phyloP scores from a whole-genome alignment of 192 early-diverging fungal genomes.

The Paraglomus brasilianum region DNA sequence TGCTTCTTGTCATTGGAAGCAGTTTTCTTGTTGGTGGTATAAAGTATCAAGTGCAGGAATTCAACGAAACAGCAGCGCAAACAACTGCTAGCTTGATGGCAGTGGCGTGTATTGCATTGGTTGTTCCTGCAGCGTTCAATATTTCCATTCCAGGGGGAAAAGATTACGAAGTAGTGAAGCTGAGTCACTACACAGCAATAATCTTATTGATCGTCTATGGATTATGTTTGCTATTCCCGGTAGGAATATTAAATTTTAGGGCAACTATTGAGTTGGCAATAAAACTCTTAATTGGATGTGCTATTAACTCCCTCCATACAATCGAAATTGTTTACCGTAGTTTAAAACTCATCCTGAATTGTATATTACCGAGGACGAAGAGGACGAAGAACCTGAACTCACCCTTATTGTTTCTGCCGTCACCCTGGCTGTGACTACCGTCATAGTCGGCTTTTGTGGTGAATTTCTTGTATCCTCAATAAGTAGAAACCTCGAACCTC shows the following conservation, averaged over 20 bases:
- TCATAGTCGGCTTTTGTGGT: conserved; percentile 75
- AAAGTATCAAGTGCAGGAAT: conserved; percentile 68
- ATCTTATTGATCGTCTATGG: conserved; percentile 70
- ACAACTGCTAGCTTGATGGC: conserved; percentile 69
- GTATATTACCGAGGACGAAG: conserved; percentile 43
- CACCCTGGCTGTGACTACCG: conserved; percentile 61
- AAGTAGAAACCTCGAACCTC: conserved; percentile 68
- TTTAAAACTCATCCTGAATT: conserved; percentile 33
- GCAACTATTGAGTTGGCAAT: neutral
- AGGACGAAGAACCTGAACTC: conserved; percentile 65
- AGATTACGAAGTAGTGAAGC: conserved; percentile 46
- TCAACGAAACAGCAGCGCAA: conserved; percentile 69
- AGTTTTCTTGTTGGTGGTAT: conserved; percentile 87
- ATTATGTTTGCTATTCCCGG: conserved; percentile 63
- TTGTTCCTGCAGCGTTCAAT: conserved; percentile 72
- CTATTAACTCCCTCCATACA: too few relatives aligned
- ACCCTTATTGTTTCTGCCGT: conserved; percentile 35
- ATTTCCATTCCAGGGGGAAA: conserved; percentile 46
- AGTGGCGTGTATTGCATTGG: conserved; percentile 62
- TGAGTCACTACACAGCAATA: conserved; percentile 68
- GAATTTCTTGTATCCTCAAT: conserved; percentile 85
- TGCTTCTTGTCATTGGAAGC: conserved; percentile 80
- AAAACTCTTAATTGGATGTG: neutral
- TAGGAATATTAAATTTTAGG: neutral
- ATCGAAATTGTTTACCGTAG: neutral